Base-by-base conservation (phyloP, 352 stramenopile genomes). In the Pilasporangium apinafurcum region DNA sequence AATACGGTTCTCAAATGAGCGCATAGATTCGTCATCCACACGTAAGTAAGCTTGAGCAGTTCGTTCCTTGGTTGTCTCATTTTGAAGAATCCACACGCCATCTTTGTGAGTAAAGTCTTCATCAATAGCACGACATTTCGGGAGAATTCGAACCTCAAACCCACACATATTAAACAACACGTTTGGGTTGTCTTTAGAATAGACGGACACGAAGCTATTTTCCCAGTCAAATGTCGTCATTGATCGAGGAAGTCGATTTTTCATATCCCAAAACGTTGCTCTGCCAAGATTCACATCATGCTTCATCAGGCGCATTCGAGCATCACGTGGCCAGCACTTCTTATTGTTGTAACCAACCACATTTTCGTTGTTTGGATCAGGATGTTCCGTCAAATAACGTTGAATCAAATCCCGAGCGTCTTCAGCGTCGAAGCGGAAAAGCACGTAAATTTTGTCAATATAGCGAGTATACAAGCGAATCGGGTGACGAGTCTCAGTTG, bases 321-420 rank as follows among this genome's bases (percentile, higher is more conserved):
- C 97, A 64, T 99, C 97, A 37, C 97, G 85, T 22, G 97, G 97
- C 97, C 97, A 99, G 62, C 97, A 99, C 61, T 98, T 99, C 64
- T 99, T 99, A 77, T 99, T 99, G 59, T 98, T 98, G 77, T 99
- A 99, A 1, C 97, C 97, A 26, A 99, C 97, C 32, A 99, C 92
- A 56, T 99, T 99, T 56, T 99, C 97, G 68, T 99, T 99, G 72
- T 99, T 99, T 9, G 97, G 97, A 66, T 99, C 97, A 17, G 97
- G 97, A 56, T 99, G 95, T 62, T 99, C 97, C 10, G 98, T 99
- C 44, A 99, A 71, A 62, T 98, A 99, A 2, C 96, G 82, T 69
- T 99, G 97, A 49, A 99, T 99, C 31, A 99, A 74, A 56, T 99
- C 97, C 32, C 97, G 97, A 21, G 92, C 93, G 56, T 99, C 96